A percentile compares a stretch with the other conserved stretches of the same genome.
phyloP scores from a whole-genome alignment of 2,329 filamentous ascomycete genomes.

The Colletotrichum nymphaeae region DNA sequence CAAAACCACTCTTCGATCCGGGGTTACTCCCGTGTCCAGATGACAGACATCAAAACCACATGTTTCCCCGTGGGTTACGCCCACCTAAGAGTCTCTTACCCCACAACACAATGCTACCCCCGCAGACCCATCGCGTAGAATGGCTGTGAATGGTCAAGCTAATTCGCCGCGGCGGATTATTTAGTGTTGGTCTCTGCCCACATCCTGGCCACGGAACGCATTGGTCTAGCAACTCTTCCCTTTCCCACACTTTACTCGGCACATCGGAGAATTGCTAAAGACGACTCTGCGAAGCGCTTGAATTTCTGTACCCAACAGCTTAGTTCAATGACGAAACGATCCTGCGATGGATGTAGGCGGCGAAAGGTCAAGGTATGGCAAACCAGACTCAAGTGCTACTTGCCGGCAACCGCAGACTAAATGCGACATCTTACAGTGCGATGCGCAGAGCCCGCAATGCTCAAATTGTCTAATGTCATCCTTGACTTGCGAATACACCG shows the following conservation, averaged over 20 bases:
- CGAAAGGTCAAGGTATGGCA: conserved; percentile 30
- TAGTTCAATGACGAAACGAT: conserved; percentile 9
- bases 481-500: background rate
- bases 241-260: background rate
- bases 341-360: conserved; percentile 30
- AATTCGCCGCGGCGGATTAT: conserved; percentile 9
- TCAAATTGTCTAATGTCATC: conserved; percentile 13
- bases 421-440: conserved; percentile 1
- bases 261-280: conserved; percentile 12
- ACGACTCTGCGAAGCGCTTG: no score
- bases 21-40: background rate
- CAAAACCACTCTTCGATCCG: background rate
- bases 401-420: background rate
- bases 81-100: background rate
- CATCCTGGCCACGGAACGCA: no score
- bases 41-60: background rate
- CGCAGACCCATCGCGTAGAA: background rate
- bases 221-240: background rate
- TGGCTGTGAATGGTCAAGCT: background rate
- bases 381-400: background rate
- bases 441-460: background rate
- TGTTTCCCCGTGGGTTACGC: conserved; percentile 11
- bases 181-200: background rate
- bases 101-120: background rate
- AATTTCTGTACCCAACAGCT: no score